These are phyloP conservation scores for Leucosporidium scottii DNA, from an alignment of 768 basidiomycete genomes.

Conservation along the genomic window DNA sequence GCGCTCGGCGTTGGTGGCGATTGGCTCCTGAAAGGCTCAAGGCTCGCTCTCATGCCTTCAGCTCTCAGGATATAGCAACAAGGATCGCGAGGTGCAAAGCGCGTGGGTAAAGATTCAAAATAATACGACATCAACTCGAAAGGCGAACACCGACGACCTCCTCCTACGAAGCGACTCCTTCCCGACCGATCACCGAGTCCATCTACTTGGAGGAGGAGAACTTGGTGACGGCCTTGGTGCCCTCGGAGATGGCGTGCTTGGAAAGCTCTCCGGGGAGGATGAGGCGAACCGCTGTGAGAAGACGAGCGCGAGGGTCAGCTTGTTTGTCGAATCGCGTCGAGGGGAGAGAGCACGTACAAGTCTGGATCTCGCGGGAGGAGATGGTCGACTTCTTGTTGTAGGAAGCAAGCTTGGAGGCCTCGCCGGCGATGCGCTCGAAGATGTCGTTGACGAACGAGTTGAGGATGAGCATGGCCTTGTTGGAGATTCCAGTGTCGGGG, in stretches of 20 bases:
- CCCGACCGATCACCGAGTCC: too few relatives aligned
- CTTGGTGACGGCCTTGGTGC: constrained; percentile 85
- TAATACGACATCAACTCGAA: too few relatives aligned
- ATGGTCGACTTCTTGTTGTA: constrained; percentile 99
- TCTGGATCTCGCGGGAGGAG: constrained; percentile 97
- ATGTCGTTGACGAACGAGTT: constrained; percentile 34
- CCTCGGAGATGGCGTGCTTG: constrained; percentile 90
- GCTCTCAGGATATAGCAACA: too few relatives aligned
- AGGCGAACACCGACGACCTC: too few relatives aligned
- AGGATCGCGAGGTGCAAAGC: too few relatives aligned
- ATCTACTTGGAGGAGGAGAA: not conserved
- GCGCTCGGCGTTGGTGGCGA: too few relatives aligned
- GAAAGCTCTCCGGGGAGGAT: constrained; percentile 94
- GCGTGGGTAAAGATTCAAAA: too few relatives aligned
- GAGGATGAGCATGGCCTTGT: constrained; percentile 48
- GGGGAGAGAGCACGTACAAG: constrained; percentile 38
- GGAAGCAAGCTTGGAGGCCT: constrained; percentile 65
- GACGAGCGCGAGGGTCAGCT: too few relatives aligned
- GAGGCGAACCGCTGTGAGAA: constrained; percentile 71
- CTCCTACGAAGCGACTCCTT: too few relatives aligned
- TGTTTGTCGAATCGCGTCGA: too few relatives aligned
- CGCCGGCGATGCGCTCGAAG: constrained; percentile 47
- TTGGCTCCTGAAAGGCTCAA: too few relatives aligned
- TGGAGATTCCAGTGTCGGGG: constrained; percentile 96
- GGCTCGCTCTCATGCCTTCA: too few relatives aligned